A percentile compares a stretch with the other conserved stretches of the same genome.
These are phyloP conservation scores for Septoria petroselini DNA, from an alignment of 2,329 filamentous ascomycete species.

Conservation along the genomic window DNA sequence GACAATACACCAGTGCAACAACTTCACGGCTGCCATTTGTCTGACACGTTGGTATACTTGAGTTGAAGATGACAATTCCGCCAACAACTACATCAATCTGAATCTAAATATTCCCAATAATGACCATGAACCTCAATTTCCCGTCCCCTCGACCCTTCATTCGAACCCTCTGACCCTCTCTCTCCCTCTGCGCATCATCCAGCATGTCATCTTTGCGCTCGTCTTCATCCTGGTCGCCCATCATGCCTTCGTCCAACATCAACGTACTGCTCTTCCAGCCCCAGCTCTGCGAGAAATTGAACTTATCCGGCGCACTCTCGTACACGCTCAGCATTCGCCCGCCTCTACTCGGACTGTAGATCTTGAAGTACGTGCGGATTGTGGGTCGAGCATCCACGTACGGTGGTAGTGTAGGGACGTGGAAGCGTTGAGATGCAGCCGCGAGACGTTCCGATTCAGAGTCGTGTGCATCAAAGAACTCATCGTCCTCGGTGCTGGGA, in stretches of 20 bases:
- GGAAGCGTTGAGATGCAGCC: slow-evolving; percentile 25
- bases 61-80: too few relatives aligned
- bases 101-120: slow-evolving; percentile 52
- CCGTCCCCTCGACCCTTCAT: slow-evolving; percentile 47
- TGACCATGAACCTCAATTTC: slow-evolving; percentile 58
- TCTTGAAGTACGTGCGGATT: slow-evolving; percentile 61
- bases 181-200: slow-evolving; percentile 14
- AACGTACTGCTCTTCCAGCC: slow-evolving; percentile 61
- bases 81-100: too few relatives aligned
- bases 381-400: slow-evolving; percentile 57
- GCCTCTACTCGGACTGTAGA: slow-evolving; percentile 58
- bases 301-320: slow-evolving; percentile 56
- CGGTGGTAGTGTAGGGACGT: slow-evolving; percentile 49
- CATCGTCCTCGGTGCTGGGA: slow-evolving; percentile 26
- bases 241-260: slow-evolving; percentile 51
- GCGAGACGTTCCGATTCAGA: slow-evolving; percentile 23
- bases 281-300: slow-evolving; percentile 61
- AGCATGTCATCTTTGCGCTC: slow-evolving; percentile 38
- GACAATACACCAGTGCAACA: too few relatives aligned
- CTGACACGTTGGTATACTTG: too few relatives aligned
- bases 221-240: slow-evolving; percentile 36
- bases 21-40: too few relatives aligned
- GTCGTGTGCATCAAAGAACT: slow-evolving; percentile 20
- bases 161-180: slow-evolving; percentile 15
- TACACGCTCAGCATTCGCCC: slow-evolving; percentile 59